Percentiles rank a stretch among this genome's conserved stretches.
These are phyloP conservation scores for Thraustotheca clavata DNA, from an alignment of 352 stramenopile genomes.

Conservation along the genomic window DNA sequence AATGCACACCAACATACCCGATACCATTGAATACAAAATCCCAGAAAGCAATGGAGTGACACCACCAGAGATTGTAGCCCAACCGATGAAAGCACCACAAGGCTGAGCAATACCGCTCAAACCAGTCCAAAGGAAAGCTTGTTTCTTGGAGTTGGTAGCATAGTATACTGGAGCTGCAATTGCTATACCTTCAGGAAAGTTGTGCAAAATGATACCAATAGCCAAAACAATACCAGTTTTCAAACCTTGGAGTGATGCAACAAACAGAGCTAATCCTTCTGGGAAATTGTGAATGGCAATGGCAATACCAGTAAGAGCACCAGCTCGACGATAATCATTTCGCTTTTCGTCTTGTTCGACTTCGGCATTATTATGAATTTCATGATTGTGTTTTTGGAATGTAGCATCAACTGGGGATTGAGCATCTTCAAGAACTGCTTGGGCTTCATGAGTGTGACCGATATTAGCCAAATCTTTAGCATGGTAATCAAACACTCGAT, in stretches of 20 bases:
- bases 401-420: not conserved
- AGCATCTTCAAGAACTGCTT: not conserved
- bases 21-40: slow-evolving; percentile 86
- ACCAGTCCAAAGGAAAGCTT: slow-evolving; percentile 89
- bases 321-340: slow-evolving; percentile 64
- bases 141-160: slow-evolving; percentile 86
- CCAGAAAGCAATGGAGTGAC: slow-evolving; percentile 64
- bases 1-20: slow-evolving; percentile 93
- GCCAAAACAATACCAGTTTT: slow-evolving; percentile 86
- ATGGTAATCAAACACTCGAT: slow-evolving; percentile 34
- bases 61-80: slow-evolving; percentile 44
- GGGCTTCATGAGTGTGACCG: not conserved
- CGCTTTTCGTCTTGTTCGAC: slow-evolving; percentile 24
- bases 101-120: slow-evolving; percentile 87
- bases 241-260: slow-evolving; percentile 86
- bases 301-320: slow-evolving; percentile 88
- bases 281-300: slow-evolving; percentile 98
- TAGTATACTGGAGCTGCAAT: slow-evolving; percentile 96
- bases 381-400: slow-evolving; percentile 1
- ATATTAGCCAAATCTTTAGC: not conserved
- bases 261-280: slow-evolving; percentile 94
- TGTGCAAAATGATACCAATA: slow-evolving; percentile 95
- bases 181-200: slow-evolving; percentile 95
- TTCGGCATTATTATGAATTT: slow-evolving; percentile 31
- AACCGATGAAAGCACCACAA: slow-evolving; percentile 87